Percentiles rank a stretch among this genome's conserved stretches.
phyloP scores from a whole-genome alignment of 345 rosid species.

The Boechera divaricarpa region DNA sequence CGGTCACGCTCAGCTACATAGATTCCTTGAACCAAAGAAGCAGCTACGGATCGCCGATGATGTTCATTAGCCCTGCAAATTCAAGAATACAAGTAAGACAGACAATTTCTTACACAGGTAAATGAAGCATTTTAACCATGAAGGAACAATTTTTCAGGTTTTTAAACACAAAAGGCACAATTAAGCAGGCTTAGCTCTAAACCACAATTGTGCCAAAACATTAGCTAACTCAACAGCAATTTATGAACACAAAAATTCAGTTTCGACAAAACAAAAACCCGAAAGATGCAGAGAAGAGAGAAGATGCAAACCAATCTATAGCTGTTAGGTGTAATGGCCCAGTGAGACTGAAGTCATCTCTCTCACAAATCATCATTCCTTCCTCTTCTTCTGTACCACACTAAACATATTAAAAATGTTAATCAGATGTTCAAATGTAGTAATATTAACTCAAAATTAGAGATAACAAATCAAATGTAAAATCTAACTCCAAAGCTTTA shows the following conservation, averaged over 20 bases:
- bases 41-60: constrained; percentile 75
- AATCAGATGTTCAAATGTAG: background rate
- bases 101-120: background rate
- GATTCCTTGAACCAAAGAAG: constrained; percentile 83
- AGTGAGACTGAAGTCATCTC: constrained; percentile 65
- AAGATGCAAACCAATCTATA: constrained; percentile 64
- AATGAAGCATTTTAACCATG: background rate
- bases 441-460: too few relatives aligned
- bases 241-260: background rate
- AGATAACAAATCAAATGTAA: background rate
- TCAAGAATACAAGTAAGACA: background rate
- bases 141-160: background rate
- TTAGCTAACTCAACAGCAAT: background rate
- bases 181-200: background rate
- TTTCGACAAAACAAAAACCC: background rate
- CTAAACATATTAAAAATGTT: background rate
- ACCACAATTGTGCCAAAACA: background rate
- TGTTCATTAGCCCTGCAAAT: constrained; percentile 66
- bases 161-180: background rate
- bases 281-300: background rate
- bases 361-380: constrained; percentile 61
- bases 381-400: constrained; percentile 18
- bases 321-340: constrained; percentile 73
- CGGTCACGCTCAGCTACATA: constrained; percentile 84
- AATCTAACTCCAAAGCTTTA: background rate